Base-by-base conservation (phyloP, 179 eudicot species). In the Vitellaria paradoxa region DNA sequence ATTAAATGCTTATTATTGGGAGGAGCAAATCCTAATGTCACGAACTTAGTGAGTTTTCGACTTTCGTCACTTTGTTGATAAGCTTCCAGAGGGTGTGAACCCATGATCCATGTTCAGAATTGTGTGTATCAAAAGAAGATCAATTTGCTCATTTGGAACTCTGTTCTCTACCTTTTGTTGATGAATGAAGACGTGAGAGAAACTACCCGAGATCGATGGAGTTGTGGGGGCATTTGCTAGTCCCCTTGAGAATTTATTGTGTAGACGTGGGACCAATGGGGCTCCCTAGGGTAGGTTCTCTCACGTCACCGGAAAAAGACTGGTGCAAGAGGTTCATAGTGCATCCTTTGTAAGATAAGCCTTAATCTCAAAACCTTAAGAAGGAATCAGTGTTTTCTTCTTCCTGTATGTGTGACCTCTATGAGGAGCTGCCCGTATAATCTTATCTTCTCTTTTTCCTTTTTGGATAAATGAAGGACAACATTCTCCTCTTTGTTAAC, bases 1-100 rank as follows among this genome's bases (percentile, higher is more conserved):
- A 60, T 83, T 68, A 81, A 72, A 65, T 76, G 77, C 75, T 59
- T 81, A 49, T 65, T 86, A 49, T 74, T 76, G 40, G 81, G 77
- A 67, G 85, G 88, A 73, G 88, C 88, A 76, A 74, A 81, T 76
- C 75, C 86, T 42, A 83, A 83, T 66, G 67, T 23, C 23, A 56
- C 76, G 1, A 53, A 76, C 60, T 6, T 18, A 40, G 85, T 85
- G 53, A 76, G 82, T 78, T 72, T 42, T 40, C 10, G 4, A 18
- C 65, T 67, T 10, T 78, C 6, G 26, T 9, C 3, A 4, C 30
- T 26, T 65, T 18, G n/a, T 15, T 42, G 12, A 30, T 57, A 71
- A 14, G 12, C 30, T 30, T 7, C n/a, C 26, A 49, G 42, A 50
- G 5, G 59, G 3, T 53, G 46, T 15, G 56, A 68, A 68, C 12